Conservation (phyloP, 2,329 filamentous ascomycete genomes). For the Talaromyces sp. region DNA sequence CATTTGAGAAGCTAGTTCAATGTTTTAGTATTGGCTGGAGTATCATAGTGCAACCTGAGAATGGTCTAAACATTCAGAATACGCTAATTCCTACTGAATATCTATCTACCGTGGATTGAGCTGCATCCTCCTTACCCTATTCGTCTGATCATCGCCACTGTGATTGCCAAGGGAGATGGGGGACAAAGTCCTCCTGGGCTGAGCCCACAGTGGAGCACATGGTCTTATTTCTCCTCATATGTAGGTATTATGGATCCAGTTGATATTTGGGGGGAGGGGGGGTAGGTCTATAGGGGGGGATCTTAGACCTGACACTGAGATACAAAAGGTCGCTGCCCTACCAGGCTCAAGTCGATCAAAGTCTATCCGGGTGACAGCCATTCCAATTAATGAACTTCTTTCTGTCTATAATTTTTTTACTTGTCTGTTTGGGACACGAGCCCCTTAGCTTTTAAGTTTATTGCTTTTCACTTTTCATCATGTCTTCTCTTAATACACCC, state of each 20-base stretch:
- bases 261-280: conserved; percentile 11
- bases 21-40: neutral
- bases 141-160: conserved; percentile 18
- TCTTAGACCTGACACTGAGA: conserved; percentile 2
- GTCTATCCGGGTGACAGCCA: neutral
- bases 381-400: neutral
- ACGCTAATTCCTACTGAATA: neutral
- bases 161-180: conserved; percentile 18
- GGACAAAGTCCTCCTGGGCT: conserved; percentile 12
- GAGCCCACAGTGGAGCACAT: conserved; percentile 28
- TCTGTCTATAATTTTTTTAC: neutral
- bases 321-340: conserved; percentile 23
- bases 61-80: neutral
- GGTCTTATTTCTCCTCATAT: conserved; percentile 18
- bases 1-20: conserved; percentile 4
- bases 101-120: conserved; percentile 8
- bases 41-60: neutral
- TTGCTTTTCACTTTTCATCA: neutral
- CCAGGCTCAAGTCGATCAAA: neutral
- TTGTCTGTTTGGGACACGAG: conserved; percentile 5
- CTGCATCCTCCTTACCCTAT: conserved; percentile 16
- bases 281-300: conserved; percentile 18
- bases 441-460: neutral
- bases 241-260: conserved; percentile 13
- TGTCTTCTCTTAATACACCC: neutral